Conservation (phyloP, 371 early-diverging fungal genomes). For the Mortierella sp. region DNA sequence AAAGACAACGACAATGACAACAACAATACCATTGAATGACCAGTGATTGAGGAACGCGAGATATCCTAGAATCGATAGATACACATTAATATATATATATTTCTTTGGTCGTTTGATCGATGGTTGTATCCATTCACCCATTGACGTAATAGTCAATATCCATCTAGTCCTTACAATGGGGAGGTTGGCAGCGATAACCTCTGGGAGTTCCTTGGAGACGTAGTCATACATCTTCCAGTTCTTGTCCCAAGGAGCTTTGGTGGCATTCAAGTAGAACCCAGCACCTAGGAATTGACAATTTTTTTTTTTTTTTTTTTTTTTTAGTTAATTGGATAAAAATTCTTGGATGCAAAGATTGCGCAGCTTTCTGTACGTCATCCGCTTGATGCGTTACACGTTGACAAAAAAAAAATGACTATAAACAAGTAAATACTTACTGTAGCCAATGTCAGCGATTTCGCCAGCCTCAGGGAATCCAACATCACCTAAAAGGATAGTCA, state of each 20-base stretch:
- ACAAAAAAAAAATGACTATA: background rate
- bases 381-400: background rate
- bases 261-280: conserved; percentile 89
- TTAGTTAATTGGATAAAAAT: too few relatives aligned
- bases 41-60: conserved; percentile 76
- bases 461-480: conserved; percentile 28
- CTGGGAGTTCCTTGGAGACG: conserved; percentile 79
- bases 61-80: conserved; percentile 60
- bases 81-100: background rate
- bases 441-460: conserved; percentile 23
- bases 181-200: conserved; percentile 65
- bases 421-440: conserved; percentile 27
- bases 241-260: conserved; percentile 76
- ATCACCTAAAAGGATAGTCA: conserved; percentile 17
- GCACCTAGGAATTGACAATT: conserved; percentile 62
- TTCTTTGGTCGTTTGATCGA: background rate
- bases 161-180: conserved; percentile 66
- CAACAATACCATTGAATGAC: conserved; percentile 80
- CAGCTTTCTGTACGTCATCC: background rate
- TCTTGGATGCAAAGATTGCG: too few relatives aligned
- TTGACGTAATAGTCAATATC: background rate
- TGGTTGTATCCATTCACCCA: background rate
- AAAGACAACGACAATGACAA: background rate
- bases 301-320: background rate
- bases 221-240: conserved; percentile 91